Base-by-base conservation (phyloP, 2,329 filamentous ascomycete genomes). In the Penicillium thymicola region DNA sequence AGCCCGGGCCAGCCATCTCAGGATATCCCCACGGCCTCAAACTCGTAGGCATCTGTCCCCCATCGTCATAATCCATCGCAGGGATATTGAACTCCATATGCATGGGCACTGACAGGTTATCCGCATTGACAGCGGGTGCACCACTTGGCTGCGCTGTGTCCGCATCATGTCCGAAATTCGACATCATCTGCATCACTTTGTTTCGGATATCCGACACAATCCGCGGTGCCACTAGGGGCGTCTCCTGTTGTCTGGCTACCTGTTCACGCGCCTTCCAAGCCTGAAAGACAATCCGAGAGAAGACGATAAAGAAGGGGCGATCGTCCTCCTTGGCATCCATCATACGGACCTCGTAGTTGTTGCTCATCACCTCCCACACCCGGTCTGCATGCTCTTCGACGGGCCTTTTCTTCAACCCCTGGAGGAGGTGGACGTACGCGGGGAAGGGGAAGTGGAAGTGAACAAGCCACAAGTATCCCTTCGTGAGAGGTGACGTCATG, bases 361-460 rank as follows among this genome's bases (percentile, higher is more conserved):
- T 44, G 42, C 42, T 44, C 42, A 44, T 44, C 1, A 44, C 42
- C 42, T 44, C 42, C 42, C 42, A 44, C 16, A 2, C 27, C n/a
- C 2, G 42, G n/a, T 44, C 42, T 30, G 11, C 27, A 9, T 44
- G 3, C n/a, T 21, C n/a, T 2, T 30, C 16, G 3, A 9, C 2
- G 10, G 42, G 27, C n/a, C 16, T 18, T 1, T 30, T 21, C 6
- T 44, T 44, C 16, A 44, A 14, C 2, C 3, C 3, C n/a, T 44
- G 42, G 0, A 44, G n/a, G 1, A 44, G 5, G n/a, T 44, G 42
- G 1, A 44, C 21, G 6, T 44, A 44, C 3, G 42, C 42, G n/a
- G 27, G 42, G 42, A 44, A 44, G 10, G 42, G 42, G 11, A 44
- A 44, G 10, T 44, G n/a, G n/a, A 44, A 30, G 16, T 44, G 5